Evolutionary conservation across 306 rosid genomes (phyloP).

Genomic region (Quercus suber): DNA sequence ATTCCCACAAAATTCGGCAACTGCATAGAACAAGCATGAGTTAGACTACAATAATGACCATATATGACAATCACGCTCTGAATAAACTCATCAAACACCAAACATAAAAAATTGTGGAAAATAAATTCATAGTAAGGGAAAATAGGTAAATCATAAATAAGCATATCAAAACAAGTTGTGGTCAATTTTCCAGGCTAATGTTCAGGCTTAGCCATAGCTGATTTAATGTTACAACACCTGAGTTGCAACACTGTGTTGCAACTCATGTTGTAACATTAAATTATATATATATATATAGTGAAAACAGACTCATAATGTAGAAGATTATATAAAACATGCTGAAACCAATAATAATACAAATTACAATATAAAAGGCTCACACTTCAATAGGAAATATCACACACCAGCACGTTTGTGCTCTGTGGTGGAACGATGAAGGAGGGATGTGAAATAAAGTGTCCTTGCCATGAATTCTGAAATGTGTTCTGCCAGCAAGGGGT

Average conservation of each 20-base stretch:
- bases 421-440: conserved; percentile 59
- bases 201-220: not conserved
- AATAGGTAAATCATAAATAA: not conserved
- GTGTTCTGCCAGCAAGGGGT: conserved; percentile 71
- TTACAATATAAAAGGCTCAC: not conserved
- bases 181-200: not conserved
- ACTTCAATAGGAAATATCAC: not conserved
- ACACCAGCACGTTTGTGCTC: conserved; percentile 81
- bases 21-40: conserved; percentile 43
- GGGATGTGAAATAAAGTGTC: conserved; percentile 78
- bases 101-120: not conserved
- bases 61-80: not conserved
- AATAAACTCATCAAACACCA: not conserved
- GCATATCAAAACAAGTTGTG: not conserved
- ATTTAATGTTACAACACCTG: not conserved
- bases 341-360: not conserved
- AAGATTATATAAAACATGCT: not conserved
- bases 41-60: not conserved
- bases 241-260: no score
- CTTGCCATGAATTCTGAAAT: conserved; percentile 75
- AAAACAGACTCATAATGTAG: not conserved
- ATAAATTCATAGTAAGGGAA: not conserved
- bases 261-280: not conserved
- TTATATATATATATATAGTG: not conserved
- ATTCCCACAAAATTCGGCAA: conserved; percentile 85